Evolutionary conservation across 495 filamentous ascomycete species (phyloP).

Genomic region (Neurospora sp.): DNA sequence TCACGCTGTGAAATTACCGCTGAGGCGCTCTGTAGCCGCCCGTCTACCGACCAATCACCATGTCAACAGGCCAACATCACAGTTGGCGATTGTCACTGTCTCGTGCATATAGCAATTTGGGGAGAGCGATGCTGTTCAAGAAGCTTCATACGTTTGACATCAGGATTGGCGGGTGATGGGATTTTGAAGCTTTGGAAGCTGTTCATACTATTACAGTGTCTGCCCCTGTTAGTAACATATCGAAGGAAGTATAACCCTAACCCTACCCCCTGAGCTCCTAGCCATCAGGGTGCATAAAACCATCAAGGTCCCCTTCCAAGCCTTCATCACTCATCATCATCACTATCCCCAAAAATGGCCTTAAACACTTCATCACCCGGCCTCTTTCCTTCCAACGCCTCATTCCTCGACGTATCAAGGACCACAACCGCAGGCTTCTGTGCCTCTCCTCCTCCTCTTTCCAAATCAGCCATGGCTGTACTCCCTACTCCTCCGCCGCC

Average conservation of each 20-base stretch:
- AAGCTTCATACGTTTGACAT: background rate
- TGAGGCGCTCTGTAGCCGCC: background rate
- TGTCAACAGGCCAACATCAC: background rate
- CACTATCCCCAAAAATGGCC: conserved; percentile 86
- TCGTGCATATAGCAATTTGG: background rate
- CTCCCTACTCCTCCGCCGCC: conserved; percentile 19
- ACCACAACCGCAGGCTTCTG: conserved; percentile 6
- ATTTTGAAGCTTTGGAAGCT: background rate
- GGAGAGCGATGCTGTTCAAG: background rate
- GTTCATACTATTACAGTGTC: background rate
- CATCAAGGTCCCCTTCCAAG: background rate
- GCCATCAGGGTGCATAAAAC: background rate
- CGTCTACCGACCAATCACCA: background rate
- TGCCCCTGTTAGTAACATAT: background rate
- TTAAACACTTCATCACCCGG: conserved; percentile 87
- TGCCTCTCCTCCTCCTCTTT: background rate
- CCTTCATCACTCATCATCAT: conserved; percentile 50
- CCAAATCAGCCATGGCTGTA: conserved; percentile 11
- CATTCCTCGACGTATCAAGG: conserved; percentile 71
- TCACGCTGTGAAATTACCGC: background rate
- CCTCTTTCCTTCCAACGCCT: conserved; percentile 71
- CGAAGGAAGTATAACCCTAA: background rate
- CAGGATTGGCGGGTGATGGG: background rate
- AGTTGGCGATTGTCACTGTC: background rate
- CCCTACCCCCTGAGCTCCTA: background rate